Conservation (phyloP, 139 green algal species). For the Micromonas pusilla region DNA sequence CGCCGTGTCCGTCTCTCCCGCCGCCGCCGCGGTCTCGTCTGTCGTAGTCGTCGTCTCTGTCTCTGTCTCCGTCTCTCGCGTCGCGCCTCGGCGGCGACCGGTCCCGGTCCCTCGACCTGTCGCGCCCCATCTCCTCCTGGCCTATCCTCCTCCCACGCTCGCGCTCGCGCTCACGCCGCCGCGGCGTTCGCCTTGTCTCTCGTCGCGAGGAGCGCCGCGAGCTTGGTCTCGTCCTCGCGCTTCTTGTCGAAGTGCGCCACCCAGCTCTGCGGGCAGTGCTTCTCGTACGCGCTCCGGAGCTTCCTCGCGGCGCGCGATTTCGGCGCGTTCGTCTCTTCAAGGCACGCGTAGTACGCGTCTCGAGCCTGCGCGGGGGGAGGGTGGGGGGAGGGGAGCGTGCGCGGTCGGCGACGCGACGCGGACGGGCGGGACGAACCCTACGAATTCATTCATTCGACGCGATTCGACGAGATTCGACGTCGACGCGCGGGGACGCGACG, state of each 20-base stretch:
- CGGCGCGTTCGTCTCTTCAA: not conserved
- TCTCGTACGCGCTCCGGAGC: slow-evolving; percentile 7
- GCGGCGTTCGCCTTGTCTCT: not conserved
- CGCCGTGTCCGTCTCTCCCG: not conserved
- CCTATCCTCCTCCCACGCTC: slow-evolving; percentile 1
- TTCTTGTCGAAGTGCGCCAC: slow-evolving; percentile 8
- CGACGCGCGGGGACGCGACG: not conserved
- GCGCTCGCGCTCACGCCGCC: not conserved
- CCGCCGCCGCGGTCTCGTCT: too few relatives aligned
- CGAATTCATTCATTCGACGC: not conserved
- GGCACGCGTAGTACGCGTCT: slow-evolving; percentile 9
- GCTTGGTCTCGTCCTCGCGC: not conserved
- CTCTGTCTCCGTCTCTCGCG: not conserved
- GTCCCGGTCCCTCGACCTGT: not conserved
- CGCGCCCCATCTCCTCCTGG: too few relatives aligned
- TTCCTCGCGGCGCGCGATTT: not conserved
- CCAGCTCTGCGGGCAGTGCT: slow-evolving; percentile 8
- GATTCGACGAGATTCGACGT: not conserved
- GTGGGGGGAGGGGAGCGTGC: too few relatives aligned
- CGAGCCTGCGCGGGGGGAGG: slow-evolving; percentile 18
- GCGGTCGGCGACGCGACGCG: not conserved
- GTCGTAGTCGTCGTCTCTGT: not conserved
- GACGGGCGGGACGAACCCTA: not conserved
- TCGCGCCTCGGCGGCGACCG: slow-evolving; percentile 1
- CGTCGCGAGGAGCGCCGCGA: not conserved